These are phyloP conservation scores for Fistulina hepatica DNA, from an alignment of 1,284 basidiomycete species.

Conservation along the genomic window DNA sequence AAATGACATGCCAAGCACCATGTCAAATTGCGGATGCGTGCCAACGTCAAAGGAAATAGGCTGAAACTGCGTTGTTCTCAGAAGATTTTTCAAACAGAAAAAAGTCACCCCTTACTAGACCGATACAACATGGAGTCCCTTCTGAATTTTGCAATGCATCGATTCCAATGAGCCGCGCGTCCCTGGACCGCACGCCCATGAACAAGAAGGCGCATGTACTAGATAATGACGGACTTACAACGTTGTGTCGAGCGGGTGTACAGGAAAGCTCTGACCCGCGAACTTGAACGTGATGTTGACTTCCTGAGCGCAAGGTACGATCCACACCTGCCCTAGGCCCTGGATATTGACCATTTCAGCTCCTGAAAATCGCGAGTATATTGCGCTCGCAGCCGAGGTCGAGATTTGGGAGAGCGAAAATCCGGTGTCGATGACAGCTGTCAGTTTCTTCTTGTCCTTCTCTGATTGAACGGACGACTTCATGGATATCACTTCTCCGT, in stretches of 20 bases:
- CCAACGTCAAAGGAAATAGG: slow-evolving; percentile 31
- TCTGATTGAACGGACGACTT: slow-evolving; percentile 24
- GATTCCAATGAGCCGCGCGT: slow-evolving; percentile 26
- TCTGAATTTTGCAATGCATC: slow-evolving; percentile 21
- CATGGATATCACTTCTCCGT: slow-evolving; percentile 34
- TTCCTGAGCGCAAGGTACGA: slow-evolving; percentile 46
- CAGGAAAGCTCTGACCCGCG: slow-evolving; percentile 37
- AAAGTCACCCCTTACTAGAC: slow-evolving; percentile 30
- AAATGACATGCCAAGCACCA: slow-evolving; percentile 46
- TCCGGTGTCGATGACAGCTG: slow-evolving; percentile 52
- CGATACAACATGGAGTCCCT: slow-evolving; percentile 33
- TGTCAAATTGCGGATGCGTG: slow-evolving; percentile 28
- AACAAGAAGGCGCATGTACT: slow-evolving; percentile 4
- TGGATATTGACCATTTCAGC: slow-evolving; percentile 37
- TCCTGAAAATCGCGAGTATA: slow-evolving; percentile 42
- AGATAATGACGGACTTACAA: slow-evolving; percentile 20
- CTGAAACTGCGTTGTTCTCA: slow-evolving; percentile 34
- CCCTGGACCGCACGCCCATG: slow-evolving; percentile 15
- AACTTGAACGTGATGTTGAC: slow-evolving; percentile 55
- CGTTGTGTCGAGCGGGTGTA: slow-evolving; percentile 53
- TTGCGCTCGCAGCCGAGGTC: slow-evolving; percentile 41
- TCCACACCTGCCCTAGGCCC: slow-evolving; percentile 39
- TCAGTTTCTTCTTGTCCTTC: slow-evolving; percentile 32
- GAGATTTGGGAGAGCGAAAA: slow-evolving; percentile 2
- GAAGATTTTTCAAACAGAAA: slow-evolving; percentile 6